Base-by-base conservation (phyloP, 345 rosid species). In the Raphanus raphanistrum region DNA sequence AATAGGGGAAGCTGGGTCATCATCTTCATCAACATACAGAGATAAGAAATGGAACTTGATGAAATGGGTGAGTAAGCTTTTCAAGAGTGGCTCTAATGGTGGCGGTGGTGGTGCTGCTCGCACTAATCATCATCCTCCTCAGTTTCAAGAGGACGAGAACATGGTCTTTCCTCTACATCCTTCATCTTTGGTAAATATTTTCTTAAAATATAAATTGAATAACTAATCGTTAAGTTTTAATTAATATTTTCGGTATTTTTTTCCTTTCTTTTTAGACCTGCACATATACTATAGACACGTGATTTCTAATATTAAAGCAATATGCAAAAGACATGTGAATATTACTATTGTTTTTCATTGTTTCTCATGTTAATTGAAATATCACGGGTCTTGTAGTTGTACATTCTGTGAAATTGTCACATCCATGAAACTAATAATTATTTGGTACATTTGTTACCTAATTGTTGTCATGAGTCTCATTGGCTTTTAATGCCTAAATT, bases 41-140 rank as follows among this genome's bases (percentile, higher is more conserved):
- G 92, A 90, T 85, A 88, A 86, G 79, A 90, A 88, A 84, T 91
- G 97, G 45, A 84, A 92, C 76, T 83, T 95, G 64, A 84, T 91
- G 92, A 92, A 90, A 86, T 95, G 99, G 99, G 84, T 95, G 62
- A 77, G 97, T 68, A 95, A 89, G 82, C 84, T 95, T 64, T 95
- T 95, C 61, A 95, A 88, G 79, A 79, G 81, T 62, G 85, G 90
- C 36, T 74, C 88, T 29, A 82, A 68, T 79, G 83, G 90, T 28
- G 82, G 86, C 13, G 80, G 83, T 29, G 68, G 76, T 78, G 78
- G 86, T n/a, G 72, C 74, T 61, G 52, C 82, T 11, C 79, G 75
- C 8, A 78, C 85, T 17, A 78, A 80, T 33, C 76, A 84, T 43
- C 84, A 75, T 67, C 86, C 68, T 41, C 97, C 92, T 5, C 96